Percentiles rank a stretch among this genome's conserved stretches.
Conservation (phyloP, 352 stramenopile genomes). For the Globisporangium middletonii region DNA sequence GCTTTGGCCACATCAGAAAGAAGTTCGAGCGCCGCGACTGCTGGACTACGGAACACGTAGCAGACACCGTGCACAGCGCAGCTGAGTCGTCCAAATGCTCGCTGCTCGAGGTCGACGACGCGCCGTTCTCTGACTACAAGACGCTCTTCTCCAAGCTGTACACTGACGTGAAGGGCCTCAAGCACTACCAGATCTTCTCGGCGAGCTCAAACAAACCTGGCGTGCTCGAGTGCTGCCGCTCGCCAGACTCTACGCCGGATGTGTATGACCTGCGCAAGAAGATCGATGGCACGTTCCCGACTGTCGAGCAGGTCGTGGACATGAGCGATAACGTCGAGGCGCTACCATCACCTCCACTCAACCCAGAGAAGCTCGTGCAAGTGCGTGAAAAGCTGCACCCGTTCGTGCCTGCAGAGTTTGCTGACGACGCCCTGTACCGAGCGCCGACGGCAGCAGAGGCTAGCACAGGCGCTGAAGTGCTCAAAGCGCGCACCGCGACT, state of each 20-base stretch:
- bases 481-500: too few relatives aligned
- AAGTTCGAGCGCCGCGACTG: background rate
- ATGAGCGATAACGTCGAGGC: background rate
- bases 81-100: background rate
- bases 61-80: background rate
- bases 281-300: background rate
- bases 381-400: background rate
- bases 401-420: background rate
- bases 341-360: background rate
- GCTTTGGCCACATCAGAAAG: slow-evolving; percentile 1
- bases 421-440: background rate
- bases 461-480: too few relatives aligned
- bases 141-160: background rate
- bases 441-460: background rate
- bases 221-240: background rate
- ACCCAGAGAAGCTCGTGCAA: background rate
- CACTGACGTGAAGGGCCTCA: background rate
- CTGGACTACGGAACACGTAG: background rate
- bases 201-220: background rate
- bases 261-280: background rate
- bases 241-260: background rate
- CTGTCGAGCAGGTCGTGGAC: background rate
- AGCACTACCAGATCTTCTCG: slow-evolving; percentile 3
- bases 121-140: slow-evolving; percentile 3
- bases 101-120: background rate